phyloP scores from a whole-genome alignment of 2,329 filamentous ascomycete species.

The Zymoseptoria pseudotritici region DNA sequence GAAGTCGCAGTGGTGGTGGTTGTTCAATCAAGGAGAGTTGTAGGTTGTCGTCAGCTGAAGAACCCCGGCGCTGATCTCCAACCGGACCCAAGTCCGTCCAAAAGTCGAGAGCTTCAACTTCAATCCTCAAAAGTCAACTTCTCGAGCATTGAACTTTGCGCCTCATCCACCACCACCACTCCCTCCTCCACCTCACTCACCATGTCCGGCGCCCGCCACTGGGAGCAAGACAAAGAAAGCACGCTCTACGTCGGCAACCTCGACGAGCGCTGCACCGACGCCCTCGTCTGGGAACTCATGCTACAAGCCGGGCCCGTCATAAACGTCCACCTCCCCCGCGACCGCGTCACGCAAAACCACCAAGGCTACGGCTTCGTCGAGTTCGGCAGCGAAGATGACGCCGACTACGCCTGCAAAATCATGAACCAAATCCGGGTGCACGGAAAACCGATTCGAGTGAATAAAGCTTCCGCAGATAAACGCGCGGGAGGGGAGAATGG shows the following conservation, averaged over 20 bases:
- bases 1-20: background rate
- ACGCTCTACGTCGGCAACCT: constrained; percentile 98
- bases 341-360: constrained; percentile 92
- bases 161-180: constrained; percentile 1
- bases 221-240: constrained; percentile 94
- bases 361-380: constrained; percentile 99
- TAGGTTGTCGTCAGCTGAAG: background rate
- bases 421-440: constrained; percentile 94
- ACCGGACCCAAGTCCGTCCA: background rate
- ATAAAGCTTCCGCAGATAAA: constrained; percentile 91
- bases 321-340: constrained; percentile 96
- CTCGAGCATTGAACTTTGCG: background rate
- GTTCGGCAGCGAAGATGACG: constrained; percentile 90
- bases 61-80: background rate
- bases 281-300: constrained; percentile 95
- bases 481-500: constrained; percentile 70
- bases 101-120: background rate
- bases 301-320: constrained; percentile 94
- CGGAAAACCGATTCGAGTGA: constrained; percentile 91
- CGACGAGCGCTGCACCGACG: constrained; percentile 88
- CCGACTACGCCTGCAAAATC: constrained; percentile 91
- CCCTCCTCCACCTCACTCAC: constrained; percentile 21
- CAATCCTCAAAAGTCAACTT: background rate
- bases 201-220: constrained; percentile 70
- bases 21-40: background rate